Base-by-base conservation (phyloP, 2,329 filamentous ascomycete genomes). In the Cordyceps cateniannulata region DNA sequence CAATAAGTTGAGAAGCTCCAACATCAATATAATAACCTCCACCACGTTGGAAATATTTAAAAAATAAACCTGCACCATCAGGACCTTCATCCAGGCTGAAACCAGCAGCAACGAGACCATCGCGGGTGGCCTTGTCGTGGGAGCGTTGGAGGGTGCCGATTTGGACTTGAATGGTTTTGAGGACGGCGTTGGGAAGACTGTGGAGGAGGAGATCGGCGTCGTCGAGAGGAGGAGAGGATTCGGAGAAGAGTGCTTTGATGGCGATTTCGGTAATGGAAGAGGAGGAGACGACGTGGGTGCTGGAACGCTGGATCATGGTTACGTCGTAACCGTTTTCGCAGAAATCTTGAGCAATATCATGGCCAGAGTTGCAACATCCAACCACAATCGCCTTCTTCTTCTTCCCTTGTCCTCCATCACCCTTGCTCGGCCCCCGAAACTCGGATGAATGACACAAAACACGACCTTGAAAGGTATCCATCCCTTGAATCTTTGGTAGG, bases 1-100 rank as follows among this genome's bases (percentile, higher is more conserved):
- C 76, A 62, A 90, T 87, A 25, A 89, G 76, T 66, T 82, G 72
- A 0, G 81, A 83, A 0, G 81, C 83, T 0, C 87, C 87, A 1
- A 88, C 85, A 63, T 90, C 85, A 63, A 89, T 86, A 71, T 89
- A 89, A 68, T 89, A 89, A 0, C 87, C 86, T 0, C 87, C 87
- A 1, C 85, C 85, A 2, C 83, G 79, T 65, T 86, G 83, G 63
- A 86, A 75, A 65, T 85, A 86, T 67, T 86, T 85, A 40, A 79
- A 68, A 51, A 81, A 76, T 16, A 87, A 73, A 0, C 85, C 84
- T 0, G 76, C 73, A 2, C 76, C 77, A 62, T 83, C 77, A 0
- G 80, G 77, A 0, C 84, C 84, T 10, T 67, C 72, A 65, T 87
- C 84, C 3, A 83, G 69, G 52, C 76, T 75, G 73, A 87, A 87